These are phyloP conservation scores for Dujonia santamariae DNA, from an alignment of 1,139 yeast species.

Conservation along the genomic window DNA sequence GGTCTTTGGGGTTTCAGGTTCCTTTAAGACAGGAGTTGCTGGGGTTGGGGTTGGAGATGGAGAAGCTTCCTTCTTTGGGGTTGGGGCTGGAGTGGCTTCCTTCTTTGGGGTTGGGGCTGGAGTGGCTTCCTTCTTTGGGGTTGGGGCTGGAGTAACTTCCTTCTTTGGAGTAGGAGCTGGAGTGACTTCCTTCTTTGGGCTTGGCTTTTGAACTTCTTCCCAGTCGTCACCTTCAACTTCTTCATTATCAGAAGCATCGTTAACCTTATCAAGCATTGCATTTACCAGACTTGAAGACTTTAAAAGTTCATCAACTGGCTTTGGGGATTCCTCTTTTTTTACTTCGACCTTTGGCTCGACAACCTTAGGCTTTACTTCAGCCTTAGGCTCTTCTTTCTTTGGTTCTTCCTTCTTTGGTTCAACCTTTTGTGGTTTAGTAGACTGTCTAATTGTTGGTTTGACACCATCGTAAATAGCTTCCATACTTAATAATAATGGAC, in stretches of 20 bases:
- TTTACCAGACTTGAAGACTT: conserved; percentile 38
- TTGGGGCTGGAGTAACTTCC: conserved; percentile 6
- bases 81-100: conserved; percentile 8
- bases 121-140: conserved; percentile 9
- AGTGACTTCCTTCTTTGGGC: conserved; percentile 7
- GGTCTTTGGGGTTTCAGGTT: conserved; percentile 10
- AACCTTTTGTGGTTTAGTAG: conserved; percentile 19
- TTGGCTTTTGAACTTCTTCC: conserved; percentile 35
- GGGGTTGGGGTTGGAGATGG: conserved; percentile 12
- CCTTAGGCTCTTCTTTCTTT: conserved; percentile 15
- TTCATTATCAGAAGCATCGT: conserved; percentile 41
- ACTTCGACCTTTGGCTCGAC: conserved; percentile 9
- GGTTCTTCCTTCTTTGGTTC: conserved; percentile 19
- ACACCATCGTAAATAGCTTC: conserved; percentile 73
- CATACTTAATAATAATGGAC: conserved; percentile 80
- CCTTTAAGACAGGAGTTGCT: conserved; percentile 13
- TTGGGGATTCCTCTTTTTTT: conserved; percentile 13
- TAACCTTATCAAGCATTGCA: conserved; percentile 36
- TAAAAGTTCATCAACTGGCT: conserved; percentile 39
- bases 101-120: conserved; percentile 9
- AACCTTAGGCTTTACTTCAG: conserved; percentile 8
- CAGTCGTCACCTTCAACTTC: conserved; percentile 41
- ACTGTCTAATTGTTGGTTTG: conserved; percentile 13
- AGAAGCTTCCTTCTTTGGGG: conserved; percentile 11
- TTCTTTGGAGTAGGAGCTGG: conserved; percentile 7